Conservation (phyloP, 2,329 filamentous ascomycete genomes). For the Elsinoe australis region DNA sequence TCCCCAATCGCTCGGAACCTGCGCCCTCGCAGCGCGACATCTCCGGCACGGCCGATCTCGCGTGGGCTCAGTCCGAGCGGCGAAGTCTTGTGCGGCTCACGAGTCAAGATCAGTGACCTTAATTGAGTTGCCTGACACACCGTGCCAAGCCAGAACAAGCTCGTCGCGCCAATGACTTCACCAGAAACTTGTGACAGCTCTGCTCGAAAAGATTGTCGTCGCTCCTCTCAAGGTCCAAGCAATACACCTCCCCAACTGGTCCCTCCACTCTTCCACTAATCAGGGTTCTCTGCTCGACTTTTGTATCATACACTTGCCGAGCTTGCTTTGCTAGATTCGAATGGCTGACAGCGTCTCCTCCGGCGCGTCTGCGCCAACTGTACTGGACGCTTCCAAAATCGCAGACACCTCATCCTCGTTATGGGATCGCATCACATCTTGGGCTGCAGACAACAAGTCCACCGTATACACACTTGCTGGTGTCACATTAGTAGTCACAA, state of each 20-base stretch:
- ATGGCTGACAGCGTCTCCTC: constrained; percentile 16
- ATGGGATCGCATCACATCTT: constrained; percentile 83
- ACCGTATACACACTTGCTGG: constrained; percentile 94
- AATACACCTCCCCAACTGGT: too few species aligned
- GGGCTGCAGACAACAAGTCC: constrained; percentile 93
- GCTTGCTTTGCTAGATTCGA: too few species aligned
- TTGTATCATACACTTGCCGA: too few species aligned
- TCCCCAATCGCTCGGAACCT: too few species aligned
- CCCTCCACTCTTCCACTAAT: too few species aligned
- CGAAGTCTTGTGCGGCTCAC: too few species aligned
- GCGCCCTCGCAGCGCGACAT: too few species aligned
- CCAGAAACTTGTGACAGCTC: too few species aligned
- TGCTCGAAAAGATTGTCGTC: constrained; percentile 7
- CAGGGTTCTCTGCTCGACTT: too few species aligned
- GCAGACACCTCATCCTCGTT: constrained; percentile 55
- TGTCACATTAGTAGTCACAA: constrained; percentile 82
- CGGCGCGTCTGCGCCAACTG: constrained; percentile 18
- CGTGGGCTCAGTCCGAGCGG: too few species aligned
- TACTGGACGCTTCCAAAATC: constrained; percentile 24
- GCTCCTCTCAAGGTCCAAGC: too few species aligned
- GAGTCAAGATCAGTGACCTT: constrained; percentile 1
- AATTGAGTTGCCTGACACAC: constrained; percentile 1
- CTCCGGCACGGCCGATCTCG: too few species aligned
- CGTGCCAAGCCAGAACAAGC: constrained; percentile 7
- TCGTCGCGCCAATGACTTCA: constrained; percentile 14